Conservation (phyloP, 106 monocot species). For the Dendrobium catenatum region DNA sequence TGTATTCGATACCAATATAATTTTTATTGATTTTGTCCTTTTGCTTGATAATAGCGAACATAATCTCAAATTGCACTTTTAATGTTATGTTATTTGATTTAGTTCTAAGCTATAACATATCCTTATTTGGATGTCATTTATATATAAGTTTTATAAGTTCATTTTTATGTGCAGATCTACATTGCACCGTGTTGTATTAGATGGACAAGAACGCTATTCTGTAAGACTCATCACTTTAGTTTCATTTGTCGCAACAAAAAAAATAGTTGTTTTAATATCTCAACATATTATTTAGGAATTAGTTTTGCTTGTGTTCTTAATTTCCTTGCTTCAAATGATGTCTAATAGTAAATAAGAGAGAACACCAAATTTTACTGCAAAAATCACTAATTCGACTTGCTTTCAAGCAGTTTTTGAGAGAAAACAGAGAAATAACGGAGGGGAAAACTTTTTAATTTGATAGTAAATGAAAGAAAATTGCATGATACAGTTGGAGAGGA, state of each 20-base stretch:
- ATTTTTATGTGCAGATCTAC: neutral
- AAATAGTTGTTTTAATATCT: neutral
- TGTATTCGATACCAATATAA: neutral
- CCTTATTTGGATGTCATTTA: neutral
- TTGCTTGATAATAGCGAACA: neutral
- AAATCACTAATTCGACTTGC: no score
- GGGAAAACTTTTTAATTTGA: no score
- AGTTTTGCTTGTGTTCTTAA: neutral
- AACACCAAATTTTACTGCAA: no score
- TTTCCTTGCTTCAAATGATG: neutral
- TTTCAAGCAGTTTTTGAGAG: no score
- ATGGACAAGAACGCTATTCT: slow-evolving; percentile 3
- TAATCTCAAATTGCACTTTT: neutral
- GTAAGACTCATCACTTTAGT: neutral
- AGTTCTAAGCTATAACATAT: neutral
- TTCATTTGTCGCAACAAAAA: neutral
- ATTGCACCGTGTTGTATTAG: neutral
- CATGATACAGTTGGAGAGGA: no score
- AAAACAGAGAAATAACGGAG: no score
- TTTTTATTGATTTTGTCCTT: neutral
- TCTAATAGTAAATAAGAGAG: neutral
- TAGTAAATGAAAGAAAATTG: no score
- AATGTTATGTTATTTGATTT: neutral
- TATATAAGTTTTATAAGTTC: neutral
- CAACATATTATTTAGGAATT: neutral